Evolutionary conservation across 2,329 filamentous ascomycete genomes (phyloP), one percentile per base, ranked within the genome.

Genomic region (Cladosporium oxysporum): DNA sequence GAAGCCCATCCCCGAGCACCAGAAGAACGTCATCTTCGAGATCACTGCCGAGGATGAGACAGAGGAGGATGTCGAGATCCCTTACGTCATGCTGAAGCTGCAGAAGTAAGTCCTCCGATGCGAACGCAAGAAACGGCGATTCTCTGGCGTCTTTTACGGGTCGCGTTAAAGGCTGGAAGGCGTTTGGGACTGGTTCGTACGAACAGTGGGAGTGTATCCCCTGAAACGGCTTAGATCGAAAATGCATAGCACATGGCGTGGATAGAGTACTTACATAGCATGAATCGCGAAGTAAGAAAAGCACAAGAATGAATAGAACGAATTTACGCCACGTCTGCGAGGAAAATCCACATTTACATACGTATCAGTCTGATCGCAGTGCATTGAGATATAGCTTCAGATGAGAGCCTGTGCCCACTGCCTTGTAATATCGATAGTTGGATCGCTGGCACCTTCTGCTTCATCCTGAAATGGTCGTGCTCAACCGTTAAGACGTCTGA

Each of bases 11-110:
- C 94, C 95, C 0, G 86, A 87, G 4, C 94, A 98, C 77, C 92
- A 97, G 82, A 95, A 91, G 84, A 94, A 97, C 74, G 87, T 98
- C 69, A 97, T 98, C 73, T 96, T 98, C 76, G 95, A 98, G 82
- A 91, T 97, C 71, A 96, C 95, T 7, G 92, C 91, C 0, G 94
- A 98, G 77, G 95, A 98, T 76, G 82, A 87, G 75, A 89, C 88
- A 3, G 94, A 91, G 69, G 92, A 98, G 80, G 95, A 99, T 77
- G 94, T 98, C 1, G 95, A 99, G 81, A 91, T 98, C 71, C 95
- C 95, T 4, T 98, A 97, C 78, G 92, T 98, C 74, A 96, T 94
- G 88, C 88, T 97, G 70, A 94, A 90, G 82, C 81, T 93, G 70
- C 75, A 80, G 66, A 82, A 83, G 73, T 82, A 65, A 53, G 55